phyloP scores from a whole-genome alignment of 1,284 basidiomycete genomes.

The Papiliotrema nemorosa region DNA sequence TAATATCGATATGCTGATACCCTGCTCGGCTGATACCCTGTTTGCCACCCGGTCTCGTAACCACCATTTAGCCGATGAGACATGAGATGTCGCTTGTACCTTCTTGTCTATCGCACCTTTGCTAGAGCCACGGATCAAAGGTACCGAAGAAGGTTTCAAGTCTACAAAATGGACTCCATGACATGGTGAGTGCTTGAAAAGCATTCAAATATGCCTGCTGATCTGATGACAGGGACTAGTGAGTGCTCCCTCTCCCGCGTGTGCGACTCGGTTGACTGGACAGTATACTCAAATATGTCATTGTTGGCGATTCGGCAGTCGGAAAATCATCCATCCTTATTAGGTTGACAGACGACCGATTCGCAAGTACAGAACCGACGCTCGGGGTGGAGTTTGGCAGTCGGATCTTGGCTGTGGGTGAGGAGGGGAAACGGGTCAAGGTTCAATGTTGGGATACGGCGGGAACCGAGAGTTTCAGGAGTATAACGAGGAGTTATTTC shows the following conservation, averaged over 20 bases:
- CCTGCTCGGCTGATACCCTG: too few relatives aligned
- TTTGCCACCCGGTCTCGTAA: too few relatives aligned
- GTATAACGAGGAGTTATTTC: slow-evolving; percentile 93
- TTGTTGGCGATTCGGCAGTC: slow-evolving; percentile 43
- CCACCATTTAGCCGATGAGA: too few relatives aligned
- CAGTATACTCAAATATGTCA: slow-evolving; percentile 47
- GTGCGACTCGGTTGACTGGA: background rate
- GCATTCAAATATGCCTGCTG: background rate
- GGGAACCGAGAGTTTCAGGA: slow-evolving; percentile 42
- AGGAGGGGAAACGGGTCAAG: slow-evolving; percentile 40
- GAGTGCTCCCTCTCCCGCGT: slow-evolving; percentile 4
- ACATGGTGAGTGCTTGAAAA: slow-evolving; percentile 4
- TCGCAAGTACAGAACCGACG: slow-evolving; percentile 37
- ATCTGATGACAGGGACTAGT: slow-evolving; percentile 28
- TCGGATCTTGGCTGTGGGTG: slow-evolving; percentile 33
- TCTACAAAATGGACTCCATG: slow-evolving; percentile 15
- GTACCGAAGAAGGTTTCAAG: too few relatives aligned
- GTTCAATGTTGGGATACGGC: slow-evolving; percentile 50
- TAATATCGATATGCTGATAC: too few relatives aligned
- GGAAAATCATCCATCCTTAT: slow-evolving; percentile 43
- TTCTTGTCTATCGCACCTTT: too few relatives aligned
- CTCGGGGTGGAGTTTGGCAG: slow-evolving; percentile 46
- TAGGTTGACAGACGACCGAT: slow-evolving; percentile 42
- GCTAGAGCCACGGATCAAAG: too few relatives aligned
- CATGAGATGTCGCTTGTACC: too few relatives aligned